These are phyloP conservation scores for Pseudogymnoascus sp. DNA, from an alignment of 2,329 filamentous ascomycete genomes.

Conservation along the genomic window DNA sequence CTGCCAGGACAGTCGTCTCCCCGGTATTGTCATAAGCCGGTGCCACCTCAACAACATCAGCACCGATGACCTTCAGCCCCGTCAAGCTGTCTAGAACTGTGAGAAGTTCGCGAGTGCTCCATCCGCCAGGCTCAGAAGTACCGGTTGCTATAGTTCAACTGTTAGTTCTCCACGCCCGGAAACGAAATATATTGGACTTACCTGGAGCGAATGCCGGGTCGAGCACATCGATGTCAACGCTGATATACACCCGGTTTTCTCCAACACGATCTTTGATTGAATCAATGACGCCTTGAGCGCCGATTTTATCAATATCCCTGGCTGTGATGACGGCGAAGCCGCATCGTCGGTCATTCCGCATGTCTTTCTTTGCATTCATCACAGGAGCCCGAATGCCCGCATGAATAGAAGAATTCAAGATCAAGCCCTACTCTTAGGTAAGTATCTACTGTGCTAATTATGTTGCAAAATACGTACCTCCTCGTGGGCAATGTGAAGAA, in stretches of 20 bases:
- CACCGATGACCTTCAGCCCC: constrained; percentile 48
- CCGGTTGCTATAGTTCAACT: constrained; percentile 25
- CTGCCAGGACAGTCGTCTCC: constrained; percentile 44
- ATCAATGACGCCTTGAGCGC: constrained; percentile 35
- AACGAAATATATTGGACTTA: constrained; percentile 21
- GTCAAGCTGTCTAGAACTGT: constrained; percentile 50
- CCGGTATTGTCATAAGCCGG: constrained; percentile 53
- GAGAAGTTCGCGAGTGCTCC: constrained; percentile 50
- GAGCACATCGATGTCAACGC: constrained; percentile 43
- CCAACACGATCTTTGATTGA: constrained; percentile 39
- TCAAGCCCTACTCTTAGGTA: constrained; percentile 33
- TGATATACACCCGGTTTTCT: constrained; percentile 43
- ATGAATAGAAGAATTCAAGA: constrained; percentile 50
- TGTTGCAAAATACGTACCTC: constrained; percentile 21
- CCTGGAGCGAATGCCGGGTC: constrained; percentile 43
- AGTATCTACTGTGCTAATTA: too few relatives aligned
- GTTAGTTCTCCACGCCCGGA: constrained; percentile 19
- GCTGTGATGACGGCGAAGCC: constrained; percentile 50
- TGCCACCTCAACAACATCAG: constrained; percentile 53
- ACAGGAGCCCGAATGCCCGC: constrained; percentile 52
- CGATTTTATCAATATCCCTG: constrained; percentile 39
- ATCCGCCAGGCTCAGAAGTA: constrained; percentile 52
- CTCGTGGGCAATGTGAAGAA: constrained; percentile 28
- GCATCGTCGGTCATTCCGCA: constrained; percentile 48
- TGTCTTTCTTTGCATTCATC: constrained; percentile 37